Percentiles rank a stretch among this genome's conserved stretches.
phyloP scores from a whole-genome alignment of 306 rosid species.

The Prosopis cineraria region DNA sequence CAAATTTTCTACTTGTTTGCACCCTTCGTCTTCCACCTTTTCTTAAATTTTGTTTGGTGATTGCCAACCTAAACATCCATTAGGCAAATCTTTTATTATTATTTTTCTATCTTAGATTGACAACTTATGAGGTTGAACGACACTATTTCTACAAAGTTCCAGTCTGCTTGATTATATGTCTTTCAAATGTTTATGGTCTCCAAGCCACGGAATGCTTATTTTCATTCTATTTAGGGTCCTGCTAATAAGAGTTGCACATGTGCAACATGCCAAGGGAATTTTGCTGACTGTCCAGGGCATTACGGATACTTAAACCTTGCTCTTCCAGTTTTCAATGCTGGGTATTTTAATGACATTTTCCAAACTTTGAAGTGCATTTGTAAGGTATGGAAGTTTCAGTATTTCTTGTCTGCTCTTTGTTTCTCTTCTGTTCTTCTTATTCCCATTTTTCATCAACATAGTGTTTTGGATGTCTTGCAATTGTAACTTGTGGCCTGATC shows the following conservation, averaged over 20 bases:
- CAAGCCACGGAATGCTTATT: neutral
- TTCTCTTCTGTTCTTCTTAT: slow-evolving; percentile 22
- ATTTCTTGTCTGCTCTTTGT: neutral
- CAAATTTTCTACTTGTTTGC: neutral
- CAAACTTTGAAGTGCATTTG: slow-evolving; percentile 89
- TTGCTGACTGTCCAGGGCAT: slow-evolving; percentile 78
- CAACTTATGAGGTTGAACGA: neutral
- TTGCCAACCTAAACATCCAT: neutral
- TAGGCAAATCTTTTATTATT: neutral
- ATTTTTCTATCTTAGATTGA: neutral
- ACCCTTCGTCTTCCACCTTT: neutral
- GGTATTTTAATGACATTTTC: slow-evolving; percentile 54
- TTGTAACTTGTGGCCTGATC: neutral
- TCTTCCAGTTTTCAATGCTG: slow-evolving; percentile 80
- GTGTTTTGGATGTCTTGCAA: slow-evolving; percentile 24
- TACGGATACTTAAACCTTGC: slow-evolving; percentile 71
- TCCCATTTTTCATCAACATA: slow-evolving; percentile 7
- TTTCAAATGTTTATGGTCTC: neutral
- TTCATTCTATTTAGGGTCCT: slow-evolving; percentile 48
- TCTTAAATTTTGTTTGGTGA: neutral
- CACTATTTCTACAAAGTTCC: neutral
- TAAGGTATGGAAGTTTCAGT: slow-evolving; percentile 56
- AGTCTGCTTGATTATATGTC: neutral
- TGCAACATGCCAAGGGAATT: slow-evolving; percentile 73
- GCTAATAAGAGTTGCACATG: slow-evolving; percentile 63